Conservation (phyloP, 2,329 filamentous ascomycete genomes). For the Ceratocystis ficicola region DNA sequence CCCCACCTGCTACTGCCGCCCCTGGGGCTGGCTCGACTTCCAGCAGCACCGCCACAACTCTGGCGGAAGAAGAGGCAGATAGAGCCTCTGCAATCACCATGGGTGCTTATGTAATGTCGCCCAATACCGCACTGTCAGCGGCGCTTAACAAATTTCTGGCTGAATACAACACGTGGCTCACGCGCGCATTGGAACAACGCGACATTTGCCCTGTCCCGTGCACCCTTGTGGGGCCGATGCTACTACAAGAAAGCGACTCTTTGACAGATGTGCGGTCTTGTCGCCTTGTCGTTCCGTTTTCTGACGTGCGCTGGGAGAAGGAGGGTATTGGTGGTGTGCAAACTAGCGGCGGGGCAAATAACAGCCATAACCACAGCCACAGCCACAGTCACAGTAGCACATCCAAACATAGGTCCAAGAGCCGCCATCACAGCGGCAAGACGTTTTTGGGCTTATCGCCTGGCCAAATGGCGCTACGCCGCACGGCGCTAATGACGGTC, state of each 20-base stretch:
- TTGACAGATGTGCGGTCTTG: conserved; percentile 59
- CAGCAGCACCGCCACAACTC: background rate
- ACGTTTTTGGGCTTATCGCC: conserved; percentile 38
- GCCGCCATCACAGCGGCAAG: conserved; percentile 22
- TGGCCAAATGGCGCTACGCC: conserved; percentile 60
- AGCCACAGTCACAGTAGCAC: conserved; percentile 43
- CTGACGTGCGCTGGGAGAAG: conserved; percentile 76
- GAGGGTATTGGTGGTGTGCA: conserved; percentile 55
- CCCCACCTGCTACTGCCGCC: conserved; percentile 27
- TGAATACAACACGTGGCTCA: conserved; percentile 74
- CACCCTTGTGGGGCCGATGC: conserved; percentile 59
- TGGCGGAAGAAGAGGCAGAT: conserved; percentile 35
- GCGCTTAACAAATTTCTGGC: conserved; percentile 71
- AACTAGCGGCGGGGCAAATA: conserved; percentile 26
- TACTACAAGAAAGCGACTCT: conserved; percentile 67
- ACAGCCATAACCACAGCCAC: background rate
- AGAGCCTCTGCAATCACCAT: conserved; percentile 55
- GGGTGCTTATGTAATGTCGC: conserved; percentile 70
- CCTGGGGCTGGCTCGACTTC: conserved; percentile 24
- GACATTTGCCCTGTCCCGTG: conserved; percentile 66
- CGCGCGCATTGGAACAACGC: conserved; percentile 59
- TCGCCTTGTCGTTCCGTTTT: conserved; percentile 74
- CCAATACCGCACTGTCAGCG: conserved; percentile 68
- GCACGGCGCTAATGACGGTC: conserved; percentile 68
- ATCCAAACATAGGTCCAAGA: conserved; percentile 32